Base-by-base conservation (phyloP, 2,329 filamentous ascomycete species). In the Pleurostoma richardsiae region DNA sequence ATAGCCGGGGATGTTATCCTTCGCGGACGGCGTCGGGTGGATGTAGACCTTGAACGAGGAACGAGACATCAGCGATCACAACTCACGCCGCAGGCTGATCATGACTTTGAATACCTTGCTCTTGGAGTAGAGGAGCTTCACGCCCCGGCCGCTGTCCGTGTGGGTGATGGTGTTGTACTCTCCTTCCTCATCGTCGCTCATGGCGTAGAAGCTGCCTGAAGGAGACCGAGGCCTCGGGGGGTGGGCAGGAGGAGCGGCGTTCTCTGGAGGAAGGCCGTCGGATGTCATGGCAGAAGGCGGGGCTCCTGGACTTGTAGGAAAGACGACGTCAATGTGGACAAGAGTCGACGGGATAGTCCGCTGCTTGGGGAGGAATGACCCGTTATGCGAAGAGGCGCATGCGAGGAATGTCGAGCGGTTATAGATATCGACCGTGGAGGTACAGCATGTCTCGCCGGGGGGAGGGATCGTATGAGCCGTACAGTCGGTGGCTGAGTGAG, bases 111-210 rank as follows among this genome's bases (percentile, higher is more conserved):
- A 19, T 59, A 88, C 88, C 78, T 97, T 99, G 85, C 90, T 96
- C 72, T 99, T 99, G 26, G 90, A 92, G 60, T 87, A 96, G 10
- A 99, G 75, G 30, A 99, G 74, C 70, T 97, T 99, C 41, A 99
- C 94, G 2, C 92, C 94, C 54, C 82, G 82, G 1, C 88, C 86
- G 3, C 82, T 83, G 55, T 80, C 81, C 4, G 82, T 80, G 61
- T 95, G 88, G 4, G 89, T 86, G 59, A 99, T 90, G 19, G 90
- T 97, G 64, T 95, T 88, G 71, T 99, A 99, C 40, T 88, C 94
- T 56, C 86, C 88, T 68, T 97, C 94, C 53, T 96, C 91, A 61
- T 96, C 90, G 72, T 99, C 95, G 67, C 89, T 96, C 76, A 97
- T 76, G 61, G 92, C 92, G 74, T 96, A 96, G 74, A 92, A 94